Evolutionary conservation across 768 basidiomycete species (phyloP).

Genomic region (Hericium erinaceus): DNA sequence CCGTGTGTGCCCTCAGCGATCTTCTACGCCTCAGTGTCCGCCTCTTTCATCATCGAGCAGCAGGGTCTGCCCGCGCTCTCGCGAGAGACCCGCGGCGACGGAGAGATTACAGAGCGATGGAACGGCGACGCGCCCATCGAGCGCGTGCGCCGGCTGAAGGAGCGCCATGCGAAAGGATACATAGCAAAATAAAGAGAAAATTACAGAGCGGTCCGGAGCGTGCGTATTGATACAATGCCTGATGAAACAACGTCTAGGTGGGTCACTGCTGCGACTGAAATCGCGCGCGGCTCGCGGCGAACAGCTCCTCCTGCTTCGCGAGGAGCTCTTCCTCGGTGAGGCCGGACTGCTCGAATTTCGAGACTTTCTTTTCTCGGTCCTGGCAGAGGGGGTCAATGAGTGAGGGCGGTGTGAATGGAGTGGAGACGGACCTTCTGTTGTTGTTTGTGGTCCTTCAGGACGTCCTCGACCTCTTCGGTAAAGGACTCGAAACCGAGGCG

Average conservation of each 20-base stretch:
- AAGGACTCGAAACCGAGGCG: constrained; percentile 90
- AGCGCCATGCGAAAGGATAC: constrained; percentile 27
- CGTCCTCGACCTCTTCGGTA: constrained; percentile 82
- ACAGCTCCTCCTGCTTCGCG: constrained; percentile 81
- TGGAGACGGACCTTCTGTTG: constrained; percentile 68
- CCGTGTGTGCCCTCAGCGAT: constrained; percentile 34
- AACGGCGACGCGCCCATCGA: constrained; percentile 58
- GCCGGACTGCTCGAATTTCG: constrained; percentile 81
- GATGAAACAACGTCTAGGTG: constrained; percentile 4
- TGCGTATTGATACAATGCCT: constrained; percentile 3
- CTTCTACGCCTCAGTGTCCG: constrained; percentile 70
- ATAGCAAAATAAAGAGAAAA: constrained; percentile 23
- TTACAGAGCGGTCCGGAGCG: not conserved
- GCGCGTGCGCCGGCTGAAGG: constrained; percentile 45
- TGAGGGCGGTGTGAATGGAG: not conserved
- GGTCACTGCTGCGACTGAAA: constrained; percentile 43
- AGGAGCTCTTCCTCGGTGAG: constrained; percentile 86
- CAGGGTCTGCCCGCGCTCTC: constrained; percentile 56
- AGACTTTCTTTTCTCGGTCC: constrained; percentile 89
- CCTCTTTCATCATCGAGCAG: constrained; percentile 80
- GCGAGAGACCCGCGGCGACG: constrained; percentile 1
- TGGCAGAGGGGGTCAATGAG: constrained; percentile 21
- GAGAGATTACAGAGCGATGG: constrained; percentile 35
- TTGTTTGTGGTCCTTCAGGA: constrained; percentile 93
- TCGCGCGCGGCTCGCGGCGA: constrained; percentile 83